Conservation (phyloP, 352 stramenopile genomes). For the Globisporangium paddicum region DNA sequence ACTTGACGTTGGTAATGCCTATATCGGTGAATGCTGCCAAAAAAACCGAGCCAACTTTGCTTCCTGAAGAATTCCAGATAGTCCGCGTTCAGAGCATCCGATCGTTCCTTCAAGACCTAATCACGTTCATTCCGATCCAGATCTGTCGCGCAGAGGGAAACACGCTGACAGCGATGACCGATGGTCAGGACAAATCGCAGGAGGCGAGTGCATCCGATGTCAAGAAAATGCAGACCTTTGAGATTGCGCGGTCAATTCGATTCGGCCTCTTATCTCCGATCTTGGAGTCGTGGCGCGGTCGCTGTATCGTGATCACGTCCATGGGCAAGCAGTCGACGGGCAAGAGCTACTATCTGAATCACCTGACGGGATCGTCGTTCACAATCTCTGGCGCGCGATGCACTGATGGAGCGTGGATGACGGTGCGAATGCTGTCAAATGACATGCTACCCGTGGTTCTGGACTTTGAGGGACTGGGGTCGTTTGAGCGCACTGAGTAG, state of each 20-base stretch:
- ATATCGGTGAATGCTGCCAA: neutral
- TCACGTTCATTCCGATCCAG: constrained; percentile 68
- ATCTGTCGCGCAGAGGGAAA: constrained; percentile 65
- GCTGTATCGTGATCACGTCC: constrained; percentile 5
- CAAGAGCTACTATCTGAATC: constrained; percentile 78
- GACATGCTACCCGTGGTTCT: constrained; percentile 56
- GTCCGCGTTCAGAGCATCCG: constrained; percentile 8
- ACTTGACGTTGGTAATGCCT: neutral
- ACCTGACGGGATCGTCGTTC: constrained; percentile 70
- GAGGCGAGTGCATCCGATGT: constrained; percentile 10
- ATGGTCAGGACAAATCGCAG: constrained; percentile 31
- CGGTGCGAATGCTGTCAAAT: constrained; percentile 28
- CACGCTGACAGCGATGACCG: constrained; percentile 35
- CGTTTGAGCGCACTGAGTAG: constrained; percentile 66
- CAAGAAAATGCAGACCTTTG: constrained; percentile 14
- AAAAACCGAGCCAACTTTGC: neutral
- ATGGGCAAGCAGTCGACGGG: constrained; percentile 48
- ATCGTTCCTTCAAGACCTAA: constrained; percentile 25
- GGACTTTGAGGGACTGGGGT: constrained; percentile 73
- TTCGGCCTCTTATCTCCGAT: constrained; percentile 5
- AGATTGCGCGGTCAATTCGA: constrained; percentile 32
- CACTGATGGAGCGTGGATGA: constrained; percentile 69
- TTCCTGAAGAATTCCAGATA: neutral
- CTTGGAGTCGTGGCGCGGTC: constrained; percentile 9
- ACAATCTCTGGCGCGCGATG: constrained; percentile 55